phyloP scores from a whole-genome alignment of 2,329 filamentous ascomycete genomes.

The Aspergillus brunneoviolaceus region DNA sequence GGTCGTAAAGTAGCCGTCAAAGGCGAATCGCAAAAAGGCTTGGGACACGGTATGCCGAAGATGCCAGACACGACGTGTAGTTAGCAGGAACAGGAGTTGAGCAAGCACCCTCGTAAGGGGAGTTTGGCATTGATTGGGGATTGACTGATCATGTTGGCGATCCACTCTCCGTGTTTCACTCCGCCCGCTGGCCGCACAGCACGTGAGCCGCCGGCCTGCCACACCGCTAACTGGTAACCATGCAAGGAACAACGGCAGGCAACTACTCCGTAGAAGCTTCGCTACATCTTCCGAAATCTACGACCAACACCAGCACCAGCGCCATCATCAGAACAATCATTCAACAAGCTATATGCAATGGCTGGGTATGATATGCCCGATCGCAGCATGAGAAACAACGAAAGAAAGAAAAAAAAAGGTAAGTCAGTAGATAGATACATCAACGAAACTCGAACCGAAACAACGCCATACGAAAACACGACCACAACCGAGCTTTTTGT shows the following conservation, averaged over 20 bases:
- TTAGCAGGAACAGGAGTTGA: not conserved
- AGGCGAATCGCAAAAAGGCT: not conserved
- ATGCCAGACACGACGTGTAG: not conserved
- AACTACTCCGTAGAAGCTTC: no score
- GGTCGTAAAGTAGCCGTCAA: constrained; percentile 1
- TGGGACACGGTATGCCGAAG: constrained; percentile 8
- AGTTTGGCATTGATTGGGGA: constrained; percentile 9
- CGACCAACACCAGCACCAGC: not conserved
- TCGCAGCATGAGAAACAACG: constrained; percentile 21
- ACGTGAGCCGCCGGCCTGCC: constrained; percentile 5
- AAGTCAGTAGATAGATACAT: not conserved
- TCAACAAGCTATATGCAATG: constrained; percentile 31
- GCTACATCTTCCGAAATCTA: constrained; percentile 1
- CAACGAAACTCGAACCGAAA: constrained; percentile 19
- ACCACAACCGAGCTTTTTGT: constrained; percentile 15
- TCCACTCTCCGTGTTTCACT: constrained; percentile 7
- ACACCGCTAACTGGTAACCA: not conserved
- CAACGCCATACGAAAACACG: constrained; percentile 35
- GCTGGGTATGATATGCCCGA: constrained; percentile 37
- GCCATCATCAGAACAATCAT: not conserved
- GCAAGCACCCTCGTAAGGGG: not conserved
- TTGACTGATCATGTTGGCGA: constrained; percentile 3
- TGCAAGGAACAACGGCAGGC: no score
- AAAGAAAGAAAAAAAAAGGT: not conserved
- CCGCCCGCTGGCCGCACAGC: not conserved